These are phyloP conservation scores for Croton setiger DNA, from an alignment of 441 rosid genomes.

Conservation along the genomic window DNA sequence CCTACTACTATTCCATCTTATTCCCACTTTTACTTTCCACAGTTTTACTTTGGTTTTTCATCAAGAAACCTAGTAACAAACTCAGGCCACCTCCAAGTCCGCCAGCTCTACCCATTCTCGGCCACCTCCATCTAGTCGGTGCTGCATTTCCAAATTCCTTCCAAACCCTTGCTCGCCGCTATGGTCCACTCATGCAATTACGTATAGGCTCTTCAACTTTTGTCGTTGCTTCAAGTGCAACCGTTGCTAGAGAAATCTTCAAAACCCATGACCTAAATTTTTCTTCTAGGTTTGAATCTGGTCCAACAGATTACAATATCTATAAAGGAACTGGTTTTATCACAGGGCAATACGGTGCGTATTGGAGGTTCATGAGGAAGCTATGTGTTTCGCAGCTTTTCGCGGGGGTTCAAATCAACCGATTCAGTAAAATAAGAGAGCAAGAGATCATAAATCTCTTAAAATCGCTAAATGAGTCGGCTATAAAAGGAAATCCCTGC, in stretches of 20 bases:
- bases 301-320: slow-evolving; percentile 47
- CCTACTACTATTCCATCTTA: neutral
- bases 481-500: slow-evolving; percentile 32
- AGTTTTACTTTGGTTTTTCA: neutral
- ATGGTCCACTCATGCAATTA: slow-evolving; percentile 55
- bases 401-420: slow-evolving; percentile 35
- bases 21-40: neutral
- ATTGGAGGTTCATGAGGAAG: slow-evolving; percentile 53
- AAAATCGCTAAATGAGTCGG: slow-evolving; percentile 29
- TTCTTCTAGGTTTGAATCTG: slow-evolving; percentile 49
- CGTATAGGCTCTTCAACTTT: slow-evolving; percentile 36
- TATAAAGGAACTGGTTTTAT: slow-evolving; percentile 43
- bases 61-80: neutral
- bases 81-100: slow-evolving; percentile 50
- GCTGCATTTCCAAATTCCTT: slow-evolving; percentile 43
- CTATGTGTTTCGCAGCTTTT: slow-evolving; percentile 44
- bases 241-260: slow-evolving; percentile 41
- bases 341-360: slow-evolving; percentile 35
- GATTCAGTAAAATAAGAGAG: slow-evolving; percentile 38
- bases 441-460: slow-evolving; percentile 40
- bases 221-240: slow-evolving; percentile 43
- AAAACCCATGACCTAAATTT: slow-evolving; percentile 50
- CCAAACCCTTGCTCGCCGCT: slow-evolving; percentile 37
- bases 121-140: slow-evolving; percentile 57
- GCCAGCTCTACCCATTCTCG: slow-evolving; percentile 47